Evolutionary conservation across 495 filamentous ascomycete genomes (phyloP).

Genomic region (Lepraria neglecta): DNA sequence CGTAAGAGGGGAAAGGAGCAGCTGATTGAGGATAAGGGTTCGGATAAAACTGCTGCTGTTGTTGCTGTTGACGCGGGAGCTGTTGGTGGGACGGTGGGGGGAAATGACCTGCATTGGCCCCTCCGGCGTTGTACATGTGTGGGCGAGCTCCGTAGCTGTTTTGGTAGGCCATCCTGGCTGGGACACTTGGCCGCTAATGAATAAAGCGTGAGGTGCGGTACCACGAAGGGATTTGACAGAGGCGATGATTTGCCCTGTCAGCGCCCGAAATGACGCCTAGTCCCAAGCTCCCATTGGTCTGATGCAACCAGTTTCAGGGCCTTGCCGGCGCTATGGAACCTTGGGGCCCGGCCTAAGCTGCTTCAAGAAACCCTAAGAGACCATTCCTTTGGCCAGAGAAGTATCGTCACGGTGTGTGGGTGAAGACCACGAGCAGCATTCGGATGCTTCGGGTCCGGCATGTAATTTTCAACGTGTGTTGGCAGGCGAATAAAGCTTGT

Average conservation of each 20-base stretch:
- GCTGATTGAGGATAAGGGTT: slow-evolving; percentile 22
- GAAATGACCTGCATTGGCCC: slow-evolving; percentile 11
- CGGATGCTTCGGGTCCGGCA: background rate
- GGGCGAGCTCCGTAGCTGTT: slow-evolving; percentile 15
- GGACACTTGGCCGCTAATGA: slow-evolving; percentile 12
- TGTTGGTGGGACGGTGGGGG: slow-evolving; percentile 12
- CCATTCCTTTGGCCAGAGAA: slow-evolving; percentile 9
- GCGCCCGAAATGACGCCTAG: slow-evolving; percentile 5
- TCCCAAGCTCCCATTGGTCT: slow-evolving; percentile 1
- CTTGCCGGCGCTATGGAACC: slow-evolving; percentile 9
- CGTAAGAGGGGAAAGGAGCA: slow-evolving; percentile 30
- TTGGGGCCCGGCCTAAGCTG: background rate
- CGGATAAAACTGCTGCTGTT: slow-evolving; percentile 22
- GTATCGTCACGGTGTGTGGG: background rate
- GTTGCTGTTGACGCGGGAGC: slow-evolving; percentile 9
- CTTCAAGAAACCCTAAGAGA: slow-evolving; percentile 8
- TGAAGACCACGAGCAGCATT: background rate
- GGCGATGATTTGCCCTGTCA: slow-evolving; percentile 1
- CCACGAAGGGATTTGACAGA: slow-evolving; percentile 9
- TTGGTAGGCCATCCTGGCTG: slow-evolving; percentile 13
- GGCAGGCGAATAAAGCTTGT: no score
- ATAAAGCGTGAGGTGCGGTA: slow-evolving; percentile 16
- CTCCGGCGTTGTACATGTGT: slow-evolving; percentile 14
- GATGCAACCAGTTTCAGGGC: background rate
- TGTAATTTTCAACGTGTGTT: background rate